Conservation (phyloP, 2,329 filamentous ascomycete genomes). For the Sporothrix pseudoabietina region DNA sequence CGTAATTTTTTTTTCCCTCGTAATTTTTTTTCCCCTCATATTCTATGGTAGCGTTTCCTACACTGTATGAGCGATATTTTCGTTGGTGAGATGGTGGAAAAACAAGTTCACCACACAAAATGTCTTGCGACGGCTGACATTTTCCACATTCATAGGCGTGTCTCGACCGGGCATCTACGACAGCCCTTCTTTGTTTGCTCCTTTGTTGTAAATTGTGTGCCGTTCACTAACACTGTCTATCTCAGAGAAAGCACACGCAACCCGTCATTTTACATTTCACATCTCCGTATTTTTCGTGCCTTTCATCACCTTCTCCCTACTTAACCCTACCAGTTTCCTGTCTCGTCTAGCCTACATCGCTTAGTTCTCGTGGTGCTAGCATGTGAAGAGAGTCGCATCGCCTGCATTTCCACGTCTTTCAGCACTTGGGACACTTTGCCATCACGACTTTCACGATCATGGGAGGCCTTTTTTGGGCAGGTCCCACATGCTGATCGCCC, state of each 20-base stretch:
- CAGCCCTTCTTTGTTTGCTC: neutral
- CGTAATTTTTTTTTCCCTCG: neutral
- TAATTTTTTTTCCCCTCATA: neutral
- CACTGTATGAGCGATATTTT: conserved; percentile 1
- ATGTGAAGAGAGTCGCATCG: neutral
- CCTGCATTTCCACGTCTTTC: neutral
- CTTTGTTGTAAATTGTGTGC: neutral
- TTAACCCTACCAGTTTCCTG: neutral
- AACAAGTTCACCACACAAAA: neutral
- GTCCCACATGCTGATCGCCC: neutral
- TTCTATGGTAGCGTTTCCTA: no score
- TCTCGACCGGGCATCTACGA: neutral
- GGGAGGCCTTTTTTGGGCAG: neutral
- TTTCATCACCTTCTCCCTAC: neutral
- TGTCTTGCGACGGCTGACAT: neutral
- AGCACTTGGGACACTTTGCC: neutral
- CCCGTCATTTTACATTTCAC: neutral
- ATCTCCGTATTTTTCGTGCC: neutral
- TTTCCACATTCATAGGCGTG: conserved; percentile 9
- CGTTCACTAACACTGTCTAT: neutral
- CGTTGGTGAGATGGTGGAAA: conserved; percentile 10
- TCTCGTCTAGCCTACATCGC: neutral
- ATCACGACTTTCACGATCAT: neutral
- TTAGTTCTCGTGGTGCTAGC: neutral
- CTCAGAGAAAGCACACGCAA: neutral